Evolutionary conservation across 1,284 basidiomycete species (phyloP).

Genomic region (Fomitopsis betulina): DNA sequence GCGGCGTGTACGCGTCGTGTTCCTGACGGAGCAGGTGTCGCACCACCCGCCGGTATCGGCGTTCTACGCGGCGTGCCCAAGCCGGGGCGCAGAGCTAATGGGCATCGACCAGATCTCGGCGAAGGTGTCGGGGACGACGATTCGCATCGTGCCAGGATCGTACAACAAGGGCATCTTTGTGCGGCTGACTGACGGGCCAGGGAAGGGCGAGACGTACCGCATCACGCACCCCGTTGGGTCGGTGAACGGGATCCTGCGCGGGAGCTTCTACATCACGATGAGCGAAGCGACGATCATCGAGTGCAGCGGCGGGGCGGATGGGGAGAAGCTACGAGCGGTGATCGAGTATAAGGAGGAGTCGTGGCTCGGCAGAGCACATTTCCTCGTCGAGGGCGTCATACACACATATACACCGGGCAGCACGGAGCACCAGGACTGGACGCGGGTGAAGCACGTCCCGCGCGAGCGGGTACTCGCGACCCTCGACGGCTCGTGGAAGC

Average conservation of each 20-base stretch:
- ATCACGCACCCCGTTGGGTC: slow-evolving; percentile 88
- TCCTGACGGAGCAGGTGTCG: slow-evolving; percentile 83
- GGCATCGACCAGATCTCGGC: slow-evolving; percentile 94
- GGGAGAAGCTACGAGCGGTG: slow-evolving; percentile 67
- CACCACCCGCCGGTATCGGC: slow-evolving; percentile 96
- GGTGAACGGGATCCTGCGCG: slow-evolving; percentile 90
- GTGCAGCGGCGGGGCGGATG: slow-evolving; percentile 64
- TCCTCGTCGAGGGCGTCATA: slow-evolving; percentile 86
- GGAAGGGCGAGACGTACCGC: slow-evolving; percentile 81
- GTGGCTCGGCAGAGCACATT: slow-evolving; percentile 90
- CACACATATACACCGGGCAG: slow-evolving; percentile 71
- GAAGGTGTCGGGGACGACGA: slow-evolving; percentile 79
- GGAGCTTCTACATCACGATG: slow-evolving; percentile 87
- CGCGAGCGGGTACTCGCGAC: slow-evolving; percentile 71
- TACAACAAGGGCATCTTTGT: slow-evolving; percentile 90
- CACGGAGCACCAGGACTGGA: slow-evolving; percentile 72
- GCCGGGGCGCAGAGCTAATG: slow-evolving; percentile 64
- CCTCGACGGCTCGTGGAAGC: slow-evolving; percentile 89
- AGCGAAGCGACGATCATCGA: slow-evolving; percentile 81
- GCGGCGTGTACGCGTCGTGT: slow-evolving; percentile 57
- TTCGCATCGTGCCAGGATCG: slow-evolving; percentile 80
- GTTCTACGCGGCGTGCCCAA: slow-evolving; percentile 78
- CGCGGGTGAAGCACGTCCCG: slow-evolving; percentile 89
- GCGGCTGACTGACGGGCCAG: slow-evolving; percentile 68
- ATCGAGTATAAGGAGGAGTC: slow-evolving; percentile 98